Conservation (phyloP, 2,329 filamentous ascomycete genomes). For the Stagonosporopsis tanaceti region DNA sequence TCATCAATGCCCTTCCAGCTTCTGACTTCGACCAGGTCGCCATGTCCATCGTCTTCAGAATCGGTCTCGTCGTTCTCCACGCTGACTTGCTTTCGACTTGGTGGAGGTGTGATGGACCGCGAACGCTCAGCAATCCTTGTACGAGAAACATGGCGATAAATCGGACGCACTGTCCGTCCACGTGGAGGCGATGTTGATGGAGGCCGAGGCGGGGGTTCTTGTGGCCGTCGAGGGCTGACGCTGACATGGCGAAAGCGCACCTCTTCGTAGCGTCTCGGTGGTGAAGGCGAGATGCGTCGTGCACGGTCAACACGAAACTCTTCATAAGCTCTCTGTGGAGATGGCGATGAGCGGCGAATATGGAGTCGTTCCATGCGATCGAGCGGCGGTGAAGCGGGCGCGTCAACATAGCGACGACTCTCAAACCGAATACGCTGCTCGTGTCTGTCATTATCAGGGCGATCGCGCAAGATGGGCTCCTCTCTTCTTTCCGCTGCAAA, state of each 20-base stretch:
- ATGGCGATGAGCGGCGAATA: slow-evolving; percentile 25
- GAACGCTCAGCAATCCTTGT: slow-evolving; percentile 10
- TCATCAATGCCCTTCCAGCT: slow-evolving; percentile 42
- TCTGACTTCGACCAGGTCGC: slow-evolving; percentile 28
- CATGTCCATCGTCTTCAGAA: slow-evolving; percentile 33
- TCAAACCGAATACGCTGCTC: slow-evolving; percentile 25
- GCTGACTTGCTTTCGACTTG: slow-evolving; percentile 22
- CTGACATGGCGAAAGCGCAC: slow-evolving; percentile 26
- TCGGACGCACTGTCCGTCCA: slow-evolving; percentile 8
- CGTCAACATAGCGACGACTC: slow-evolving; percentile 23
- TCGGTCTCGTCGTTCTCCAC: slow-evolving; percentile 36
- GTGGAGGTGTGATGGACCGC: slow-evolving; percentile 20
- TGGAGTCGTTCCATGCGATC: slow-evolving; percentile 31
- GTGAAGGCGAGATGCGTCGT: slow-evolving; percentile 27
- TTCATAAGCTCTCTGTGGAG: slow-evolving; percentile 21
- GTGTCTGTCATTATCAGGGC: slow-evolving; percentile 16
- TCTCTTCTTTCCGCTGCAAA: slow-evolving; percentile 30
- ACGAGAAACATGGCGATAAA: slow-evolving; percentile 27
- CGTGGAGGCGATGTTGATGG: slow-evolving; percentile 17
- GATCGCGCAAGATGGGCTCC: slow-evolving; percentile 15
- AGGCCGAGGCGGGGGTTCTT: slow-evolving; percentile 4
- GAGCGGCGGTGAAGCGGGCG: slow-evolving; percentile 21
- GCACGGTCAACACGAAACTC: slow-evolving; percentile 30
- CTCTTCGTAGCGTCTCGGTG: slow-evolving; percentile 21
- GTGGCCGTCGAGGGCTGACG: slow-evolving; percentile 17